Evolutionary conservation across 2,329 filamentous ascomycete species (phyloP).

Genomic region (Penicillium aurantiogriseum): DNA sequence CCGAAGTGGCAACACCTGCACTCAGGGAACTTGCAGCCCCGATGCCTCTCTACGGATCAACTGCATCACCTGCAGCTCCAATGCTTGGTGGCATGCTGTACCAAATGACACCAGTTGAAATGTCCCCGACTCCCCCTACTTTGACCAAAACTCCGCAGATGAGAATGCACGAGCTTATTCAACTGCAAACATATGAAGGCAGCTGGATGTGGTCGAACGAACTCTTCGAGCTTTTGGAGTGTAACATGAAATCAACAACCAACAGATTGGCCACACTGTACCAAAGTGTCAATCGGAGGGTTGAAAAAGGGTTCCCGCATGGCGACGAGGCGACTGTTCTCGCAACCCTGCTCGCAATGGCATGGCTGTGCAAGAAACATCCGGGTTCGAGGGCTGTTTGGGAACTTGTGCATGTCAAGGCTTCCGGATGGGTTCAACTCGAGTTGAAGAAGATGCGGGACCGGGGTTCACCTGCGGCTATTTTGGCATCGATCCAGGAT

Average conservation of each 20-base stretch:
- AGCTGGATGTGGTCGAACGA: conserved; percentile 46
- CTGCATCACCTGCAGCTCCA: not conserved
- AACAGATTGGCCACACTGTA: not conserved
- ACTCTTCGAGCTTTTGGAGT: conserved; percentile 23
- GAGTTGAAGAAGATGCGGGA: not conserved
- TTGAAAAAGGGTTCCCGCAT: not conserved
- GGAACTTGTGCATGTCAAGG: conserved; percentile 21
- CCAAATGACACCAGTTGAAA: not conserved
- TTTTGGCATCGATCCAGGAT: not conserved
- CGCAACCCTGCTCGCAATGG: conserved; percentile 18
- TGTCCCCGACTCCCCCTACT: not conserved
- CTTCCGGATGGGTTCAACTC: conserved; percentile 12
- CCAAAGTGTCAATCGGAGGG: not conserved
- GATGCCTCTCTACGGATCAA: no score
- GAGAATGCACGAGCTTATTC: conserved; percentile 45
- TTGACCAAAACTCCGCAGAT: not conserved
- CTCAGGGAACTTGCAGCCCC: not conserved
- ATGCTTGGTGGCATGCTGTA: not conserved
- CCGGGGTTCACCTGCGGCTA: not conserved
- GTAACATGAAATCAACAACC: not conserved
- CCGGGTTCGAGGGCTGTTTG: conserved; percentile 4
- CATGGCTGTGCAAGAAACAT: conserved; percentile 7
- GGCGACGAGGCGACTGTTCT: not conserved
- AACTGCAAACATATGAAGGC: conserved; percentile 57
- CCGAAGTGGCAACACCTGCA: no score